These are phyloP conservation scores for Alternaria postmessia DNA, from an alignment of 2,329 filamentous ascomycete species.

Conservation along the genomic window DNA sequence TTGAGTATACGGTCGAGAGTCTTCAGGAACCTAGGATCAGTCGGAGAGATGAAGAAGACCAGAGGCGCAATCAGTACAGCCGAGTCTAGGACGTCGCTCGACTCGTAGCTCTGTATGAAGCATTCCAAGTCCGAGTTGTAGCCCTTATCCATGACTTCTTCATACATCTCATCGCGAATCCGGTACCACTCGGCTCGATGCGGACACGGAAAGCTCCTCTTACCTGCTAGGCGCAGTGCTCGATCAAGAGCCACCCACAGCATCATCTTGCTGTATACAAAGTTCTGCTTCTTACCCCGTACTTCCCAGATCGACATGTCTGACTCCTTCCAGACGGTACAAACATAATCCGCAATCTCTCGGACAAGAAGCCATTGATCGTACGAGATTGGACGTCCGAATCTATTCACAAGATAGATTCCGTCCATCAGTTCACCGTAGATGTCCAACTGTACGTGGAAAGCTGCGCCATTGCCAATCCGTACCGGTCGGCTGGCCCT, in stretches of 20 bases:
- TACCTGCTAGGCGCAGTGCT: slow-evolving; percentile 75
- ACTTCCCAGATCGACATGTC: slow-evolving; percentile 90
- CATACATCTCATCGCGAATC: slow-evolving; percentile 73
- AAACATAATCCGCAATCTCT: slow-evolving; percentile 73
- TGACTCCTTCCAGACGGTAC: slow-evolving; percentile 69
- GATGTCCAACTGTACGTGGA: slow-evolving; percentile 79
- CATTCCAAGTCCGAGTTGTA: slow-evolving; percentile 74
- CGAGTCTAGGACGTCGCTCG: slow-evolving; percentile 73
- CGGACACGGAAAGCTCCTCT: slow-evolving; percentile 77
- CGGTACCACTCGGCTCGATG: slow-evolving; percentile 72
- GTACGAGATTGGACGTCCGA: slow-evolving; percentile 76
- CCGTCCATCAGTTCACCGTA: slow-evolving; percentile 81
- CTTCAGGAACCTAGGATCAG: slow-evolving; percentile 76
- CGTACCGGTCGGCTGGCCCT: slow-evolving; percentile 74
- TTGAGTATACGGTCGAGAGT: slow-evolving; percentile 77
- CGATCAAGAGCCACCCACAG: slow-evolving; percentile 84
- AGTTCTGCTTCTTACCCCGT: slow-evolving; percentile 76
- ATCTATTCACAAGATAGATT: slow-evolving; percentile 81
- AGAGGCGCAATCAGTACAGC: slow-evolving; percentile 78
- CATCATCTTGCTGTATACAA: slow-evolving; percentile 84
- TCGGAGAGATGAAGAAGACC: slow-evolving; percentile 81
- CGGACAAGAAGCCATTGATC: slow-evolving; percentile 78
- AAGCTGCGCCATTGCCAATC: slow-evolving; percentile 79
- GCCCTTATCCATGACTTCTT: slow-evolving; percentile 80
- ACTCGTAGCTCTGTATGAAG: slow-evolving; percentile 81